Base-by-base conservation (phyloP, 2,329 filamentous ascomycete species). In the Colletotrichum agaves region DNA sequence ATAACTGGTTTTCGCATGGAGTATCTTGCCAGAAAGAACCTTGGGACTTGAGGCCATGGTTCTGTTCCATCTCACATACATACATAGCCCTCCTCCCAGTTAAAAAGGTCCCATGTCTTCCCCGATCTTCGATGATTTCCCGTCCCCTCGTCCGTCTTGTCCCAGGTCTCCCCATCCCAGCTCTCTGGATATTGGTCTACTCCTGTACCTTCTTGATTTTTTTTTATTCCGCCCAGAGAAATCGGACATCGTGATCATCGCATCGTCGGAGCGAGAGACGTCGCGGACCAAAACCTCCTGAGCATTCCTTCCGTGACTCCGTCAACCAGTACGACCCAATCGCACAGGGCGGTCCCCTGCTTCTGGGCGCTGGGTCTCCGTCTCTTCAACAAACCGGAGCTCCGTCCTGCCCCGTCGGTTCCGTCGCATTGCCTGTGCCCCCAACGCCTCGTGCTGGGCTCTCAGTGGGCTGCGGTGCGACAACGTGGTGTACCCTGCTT, bases 241-340 rank as follows among this genome's bases (percentile, higher is more conserved):
- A 53, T 12, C 27, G 41, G 41, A 17, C 19, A 33, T 13, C 35
- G 19, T 31, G 12, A 37, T 44, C 57, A 19, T 41, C 39, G n/a
- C 47, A 50, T 49, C 49, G 1, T 33, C 27, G 27, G 37, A 8
- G 12, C 10, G 33, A 37, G 12, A 5, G 35, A 37, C 47, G 8
- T 19, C 10, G 47, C 66, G 66, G 66, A 69, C 27, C 66, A 69
- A 66, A 69, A 33, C 62, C 66, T 69, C 66, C 66, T 57, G 13
- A 27, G n/a, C 21, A 21, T 39, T 17, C 11, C 41, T 60, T 50
- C 43, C 17, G 33, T 41, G 19, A 31, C 19, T 27, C 35, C 23
- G 15, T 1, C 5, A 23, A 46, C 23, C 17, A 21, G 47, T 44
- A 19, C 56, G 57, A 50, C 35, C 63, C 35, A 41, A n/a, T 41